Conservation (phyloP, 139 green algal species). For the Ettlia oleoabundans region DNA sequence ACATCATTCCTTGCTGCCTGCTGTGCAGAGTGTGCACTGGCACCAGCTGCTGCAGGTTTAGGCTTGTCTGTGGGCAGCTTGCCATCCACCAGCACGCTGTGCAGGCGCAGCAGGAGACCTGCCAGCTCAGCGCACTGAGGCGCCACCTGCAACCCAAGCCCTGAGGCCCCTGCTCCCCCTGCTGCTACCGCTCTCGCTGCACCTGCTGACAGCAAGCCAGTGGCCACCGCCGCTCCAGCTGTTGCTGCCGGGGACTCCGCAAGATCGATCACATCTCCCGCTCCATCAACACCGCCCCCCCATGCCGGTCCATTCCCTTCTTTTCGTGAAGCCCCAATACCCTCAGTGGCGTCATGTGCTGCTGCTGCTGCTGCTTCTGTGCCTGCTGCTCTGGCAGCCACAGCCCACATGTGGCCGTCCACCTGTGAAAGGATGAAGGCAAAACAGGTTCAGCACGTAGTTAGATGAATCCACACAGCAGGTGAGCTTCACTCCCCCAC, state of each 20-base stretch:
- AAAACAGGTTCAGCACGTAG: background rate
- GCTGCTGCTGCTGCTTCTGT: background rate
- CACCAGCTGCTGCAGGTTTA: too few relatives aligned
- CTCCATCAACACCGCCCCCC: too few relatives aligned
- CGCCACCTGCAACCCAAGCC: background rate
- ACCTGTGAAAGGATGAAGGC: background rate
- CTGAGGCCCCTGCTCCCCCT: background rate
- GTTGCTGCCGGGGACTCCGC: background rate
- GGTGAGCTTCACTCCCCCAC: too few relatives aligned
- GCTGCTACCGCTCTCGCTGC: background rate
- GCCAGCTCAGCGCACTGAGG: slow-evolving; percentile 4
- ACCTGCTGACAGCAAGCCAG: background rate
- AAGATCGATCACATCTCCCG: background rate
- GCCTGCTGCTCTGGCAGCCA: background rate
- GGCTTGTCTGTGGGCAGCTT: too few relatives aligned
- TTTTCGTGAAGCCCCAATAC: too few relatives aligned
- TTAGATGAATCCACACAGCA: too few relatives aligned
- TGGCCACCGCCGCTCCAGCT: background rate
- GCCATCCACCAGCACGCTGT: slow-evolving; percentile 4
- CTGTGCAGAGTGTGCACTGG: too few relatives aligned
- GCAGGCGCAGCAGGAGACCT: slow-evolving; percentile 14
- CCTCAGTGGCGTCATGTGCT: too few relatives aligned
- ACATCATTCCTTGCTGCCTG: too few relatives aligned
- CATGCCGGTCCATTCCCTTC: too few relatives aligned
- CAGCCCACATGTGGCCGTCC: background rate